A percentile compares a stretch with the other conserved stretches of the same genome.
phyloP scores from a whole-genome alignment of 2,329 filamentous ascomycete species.

The Aaosphaeria arxii region DNA sequence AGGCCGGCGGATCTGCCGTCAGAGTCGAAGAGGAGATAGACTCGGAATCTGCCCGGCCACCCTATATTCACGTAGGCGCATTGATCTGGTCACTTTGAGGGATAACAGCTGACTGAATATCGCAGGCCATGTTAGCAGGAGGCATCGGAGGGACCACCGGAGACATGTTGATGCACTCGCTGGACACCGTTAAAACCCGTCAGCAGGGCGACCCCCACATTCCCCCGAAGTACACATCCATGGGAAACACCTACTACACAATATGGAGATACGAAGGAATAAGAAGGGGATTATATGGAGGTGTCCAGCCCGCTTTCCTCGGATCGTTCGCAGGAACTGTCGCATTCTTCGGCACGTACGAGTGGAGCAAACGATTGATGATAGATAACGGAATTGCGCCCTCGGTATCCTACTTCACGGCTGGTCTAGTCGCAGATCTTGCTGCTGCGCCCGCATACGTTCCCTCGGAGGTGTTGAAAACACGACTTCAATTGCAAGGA shows the following conservation, averaged over 20 bases:
- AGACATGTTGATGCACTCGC: conserved; percentile 97
- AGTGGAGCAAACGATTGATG: conserved; percentile 88
- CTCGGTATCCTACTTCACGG: conserved; percentile 79
- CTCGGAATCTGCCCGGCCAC: conserved; percentile 44
- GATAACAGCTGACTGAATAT: not conserved
- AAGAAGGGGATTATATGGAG: conserved; percentile 81
- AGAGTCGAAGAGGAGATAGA: conserved; percentile 30
- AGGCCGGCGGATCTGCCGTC: conserved; percentile 8
- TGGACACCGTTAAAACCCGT: conserved; percentile 97
- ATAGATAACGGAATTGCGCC: conserved; percentile 80
- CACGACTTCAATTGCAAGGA: conserved; percentile 91
- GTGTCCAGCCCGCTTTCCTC: conserved; percentile 85
- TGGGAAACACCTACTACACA: conserved; percentile 86
- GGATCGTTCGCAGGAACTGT: conserved; percentile 93
- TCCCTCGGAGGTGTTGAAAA: conserved; percentile 95
- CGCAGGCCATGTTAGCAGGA: conserved; percentile 89
- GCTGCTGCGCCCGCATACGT: conserved; percentile 93
- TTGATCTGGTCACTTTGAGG: not conserved
- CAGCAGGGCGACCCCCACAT: conserved; percentile 95
- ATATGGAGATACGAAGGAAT: conserved; percentile 93
- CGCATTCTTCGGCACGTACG: conserved; percentile 94
- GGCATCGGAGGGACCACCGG: conserved; percentile 89
- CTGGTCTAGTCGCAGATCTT: conserved; percentile 88
- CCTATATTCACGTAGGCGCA: conserved; percentile 46
- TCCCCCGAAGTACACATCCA: conserved; percentile 86